A percentile compares a stretch with the other conserved stretches of the same genome.
These are phyloP conservation scores for Puccinia sorghi DNA, from an alignment of 1,284 basidiomycete genomes.

Conservation along the genomic window DNA sequence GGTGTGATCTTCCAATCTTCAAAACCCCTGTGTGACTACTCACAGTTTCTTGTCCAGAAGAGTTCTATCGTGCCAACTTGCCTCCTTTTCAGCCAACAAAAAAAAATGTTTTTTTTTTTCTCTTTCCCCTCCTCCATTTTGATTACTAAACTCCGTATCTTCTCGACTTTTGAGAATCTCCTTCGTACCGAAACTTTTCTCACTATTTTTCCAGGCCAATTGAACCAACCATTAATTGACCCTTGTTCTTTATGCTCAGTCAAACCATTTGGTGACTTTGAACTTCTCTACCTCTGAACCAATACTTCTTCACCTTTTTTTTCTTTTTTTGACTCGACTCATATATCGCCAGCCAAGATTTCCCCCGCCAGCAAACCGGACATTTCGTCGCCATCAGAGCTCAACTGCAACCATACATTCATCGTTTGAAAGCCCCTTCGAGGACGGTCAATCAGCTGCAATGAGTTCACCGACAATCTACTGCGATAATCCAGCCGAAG, in stretches of 20 bases:
- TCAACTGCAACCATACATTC: neutral
- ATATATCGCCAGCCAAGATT: neutral
- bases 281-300: neutral
- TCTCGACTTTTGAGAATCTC: neutral
- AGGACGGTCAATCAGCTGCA: neutral
- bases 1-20: neutral
- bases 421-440: neutral
- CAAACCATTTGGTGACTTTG: neutral
- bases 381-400: no score
- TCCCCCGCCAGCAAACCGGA: no score
- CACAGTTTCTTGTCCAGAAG: neutral
- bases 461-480: conserved; percentile 3
- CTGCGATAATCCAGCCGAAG: conserved; percentile 4
- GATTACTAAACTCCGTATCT: conserved; percentile 13
- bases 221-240: neutral
- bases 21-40: conserved; percentile 13
- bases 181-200: neutral
- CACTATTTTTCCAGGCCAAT: neutral
- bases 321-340: neutral
- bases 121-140: conserved; percentile 2
- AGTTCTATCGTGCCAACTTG: neutral
- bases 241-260: neutral
- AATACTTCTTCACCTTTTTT: neutral
- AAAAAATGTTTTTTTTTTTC: neutral
- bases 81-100: neutral